Percentiles rank a stretch among this genome's conserved stretches.
Evolutionary conservation across 2,329 filamentous ascomycete species (phyloP).

Genomic region (Drechslerella dactyloides): DNA sequence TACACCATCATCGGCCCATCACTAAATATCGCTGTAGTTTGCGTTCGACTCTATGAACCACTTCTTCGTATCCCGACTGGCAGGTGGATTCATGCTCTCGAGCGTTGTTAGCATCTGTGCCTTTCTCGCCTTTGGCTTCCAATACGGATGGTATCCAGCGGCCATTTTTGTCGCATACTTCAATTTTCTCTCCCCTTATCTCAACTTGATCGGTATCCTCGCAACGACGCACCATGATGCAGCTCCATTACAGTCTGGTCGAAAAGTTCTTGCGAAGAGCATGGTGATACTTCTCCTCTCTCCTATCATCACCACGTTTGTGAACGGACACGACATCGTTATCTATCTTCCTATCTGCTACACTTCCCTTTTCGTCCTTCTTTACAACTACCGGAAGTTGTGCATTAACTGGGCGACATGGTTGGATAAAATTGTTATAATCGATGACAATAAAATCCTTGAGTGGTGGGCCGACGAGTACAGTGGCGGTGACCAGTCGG

Average conservation of each 20-base stretch:
- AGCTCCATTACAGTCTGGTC: constrained; percentile 66
- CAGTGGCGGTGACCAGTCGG: constrained; percentile 19
- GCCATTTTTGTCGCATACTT: constrained; percentile 69
- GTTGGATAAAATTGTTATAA: constrained; percentile 62
- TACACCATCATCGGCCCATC: constrained; percentile 58
- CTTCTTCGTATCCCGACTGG: constrained; percentile 60
- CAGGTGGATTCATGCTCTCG: constrained; percentile 61
- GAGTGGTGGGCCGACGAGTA: constrained; percentile 59
- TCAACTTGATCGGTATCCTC: constrained; percentile 65
- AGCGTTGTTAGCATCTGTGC: constrained; percentile 60
- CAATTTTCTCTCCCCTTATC: constrained; percentile 66
- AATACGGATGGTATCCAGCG: constrained; percentile 60
- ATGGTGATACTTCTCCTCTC: constrained; percentile 66
- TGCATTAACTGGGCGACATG: constrained; percentile 68
- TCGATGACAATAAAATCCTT: constrained; percentile 63
- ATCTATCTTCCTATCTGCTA: constrained; percentile 66
- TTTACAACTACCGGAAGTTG: constrained; percentile 64
- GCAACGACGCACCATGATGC: constrained; percentile 65
- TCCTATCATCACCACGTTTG: constrained; percentile 65
- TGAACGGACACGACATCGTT: constrained; percentile 63
- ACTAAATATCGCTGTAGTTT: constrained; percentile 53
- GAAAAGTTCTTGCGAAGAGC: constrained; percentile 64
- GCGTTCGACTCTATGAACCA: constrained; percentile 60
- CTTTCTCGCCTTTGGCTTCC: constrained; percentile 62
- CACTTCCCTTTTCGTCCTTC: constrained; percentile 62